phyloP scores from a whole-genome alignment of 495 filamentous ascomycete genomes.

The Aspergillus affinis region DNA sequence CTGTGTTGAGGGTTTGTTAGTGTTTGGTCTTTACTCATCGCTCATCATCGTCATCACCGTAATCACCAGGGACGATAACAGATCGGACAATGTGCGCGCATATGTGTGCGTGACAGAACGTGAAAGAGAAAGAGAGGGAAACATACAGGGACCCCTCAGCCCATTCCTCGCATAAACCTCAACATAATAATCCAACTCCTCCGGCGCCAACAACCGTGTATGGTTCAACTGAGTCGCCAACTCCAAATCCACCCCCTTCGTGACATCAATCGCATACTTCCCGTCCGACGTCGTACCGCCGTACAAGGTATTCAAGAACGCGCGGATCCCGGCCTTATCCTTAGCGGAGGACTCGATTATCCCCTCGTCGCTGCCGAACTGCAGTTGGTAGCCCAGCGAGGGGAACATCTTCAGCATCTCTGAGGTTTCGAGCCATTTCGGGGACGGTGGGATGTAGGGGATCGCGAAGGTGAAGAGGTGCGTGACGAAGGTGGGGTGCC shows the following conservation, averaged over 20 bases:
- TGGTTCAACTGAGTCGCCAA: neutral
- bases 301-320: slow-evolving; percentile 7
- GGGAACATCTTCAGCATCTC: slow-evolving; percentile 1
- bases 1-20: neutral
- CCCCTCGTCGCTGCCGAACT: slow-evolving; percentile 7
- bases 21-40: too few relatives aligned
- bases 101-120: too few relatives aligned
- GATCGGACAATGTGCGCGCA: too few relatives aligned
- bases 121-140: neutral
- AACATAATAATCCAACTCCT: slow-evolving; percentile 7
- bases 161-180: slow-evolving; percentile 7
- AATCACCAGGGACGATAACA: too few relatives aligned
- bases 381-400: slow-evolving; percentile 3
- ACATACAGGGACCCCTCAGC: slow-evolving; percentile 5
- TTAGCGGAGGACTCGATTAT: slow-evolving; percentile 3
- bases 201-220: neutral
- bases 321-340: slow-evolving; percentile 4
- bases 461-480: slow-evolving; percentile 6
- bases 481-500: slow-evolving; percentile 2
- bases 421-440: neutral
- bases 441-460: slow-evolving; percentile 6
- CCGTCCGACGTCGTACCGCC: slow-evolving; percentile 6
- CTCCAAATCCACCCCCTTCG: slow-evolving; percentile 5
- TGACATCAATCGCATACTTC: slow-evolving; percentile 7
- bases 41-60: too few relatives aligned